Percentiles rank a stretch among this genome's conserved stretches.
Conservation (phyloP, 2,329 filamentous ascomycete species). For the Zymoseptoria ardabiliae region DNA sequence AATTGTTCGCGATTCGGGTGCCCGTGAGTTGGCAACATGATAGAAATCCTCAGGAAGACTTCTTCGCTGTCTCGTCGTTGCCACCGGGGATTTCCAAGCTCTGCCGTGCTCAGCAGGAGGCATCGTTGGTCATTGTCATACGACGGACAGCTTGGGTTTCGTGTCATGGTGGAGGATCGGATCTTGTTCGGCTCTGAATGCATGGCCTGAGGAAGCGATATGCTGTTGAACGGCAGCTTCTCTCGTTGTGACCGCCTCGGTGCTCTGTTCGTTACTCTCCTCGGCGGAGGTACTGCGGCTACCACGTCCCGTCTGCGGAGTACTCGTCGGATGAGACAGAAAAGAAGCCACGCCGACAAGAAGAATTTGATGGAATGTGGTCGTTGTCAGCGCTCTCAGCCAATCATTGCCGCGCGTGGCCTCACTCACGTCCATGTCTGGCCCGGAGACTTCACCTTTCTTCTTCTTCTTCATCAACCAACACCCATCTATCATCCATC, state of each 20-base stretch:
- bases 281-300: background rate
- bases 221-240: background rate
- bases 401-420: background rate
- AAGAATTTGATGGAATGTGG: background rate
- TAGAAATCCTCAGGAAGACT: too few relatives aligned
- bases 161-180: too few relatives aligned
- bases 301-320: background rate
- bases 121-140: too few relatives aligned
- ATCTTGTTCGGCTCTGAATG: too few relatives aligned
- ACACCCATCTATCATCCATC: background rate
- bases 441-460: background rate
- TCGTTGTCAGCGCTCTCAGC: background rate
- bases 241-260: background rate
- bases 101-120: too few relatives aligned
- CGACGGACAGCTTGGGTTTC: too few relatives aligned
- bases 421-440: background rate
- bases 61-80: too few relatives aligned
- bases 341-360: background rate
- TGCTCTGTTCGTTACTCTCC: background rate
- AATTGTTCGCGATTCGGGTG: too few relatives aligned
- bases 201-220: background rate
- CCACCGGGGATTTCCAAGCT: too few relatives aligned
- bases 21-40: too few relatives aligned
- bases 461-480: background rate
- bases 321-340: background rate